Base-by-base conservation (phyloP, 1,284 basidiomycete species). In the Kalmanozyma brasiliensis region DNA sequence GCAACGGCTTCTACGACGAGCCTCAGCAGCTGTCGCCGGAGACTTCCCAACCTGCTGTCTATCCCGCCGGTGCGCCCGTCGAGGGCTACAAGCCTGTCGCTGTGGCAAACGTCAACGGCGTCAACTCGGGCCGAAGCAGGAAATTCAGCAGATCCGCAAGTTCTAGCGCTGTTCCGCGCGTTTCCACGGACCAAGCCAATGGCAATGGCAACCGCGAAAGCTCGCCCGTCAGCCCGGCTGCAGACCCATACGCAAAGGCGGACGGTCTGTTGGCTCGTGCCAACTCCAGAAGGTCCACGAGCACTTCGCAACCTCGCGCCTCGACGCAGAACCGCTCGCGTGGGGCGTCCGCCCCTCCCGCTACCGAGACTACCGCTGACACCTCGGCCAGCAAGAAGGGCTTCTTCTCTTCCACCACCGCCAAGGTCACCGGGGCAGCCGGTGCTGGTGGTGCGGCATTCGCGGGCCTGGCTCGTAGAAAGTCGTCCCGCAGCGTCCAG, bases 231-330 rank as follows among this genome's bases (percentile, higher is more conserved):
- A 34, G 20, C 24, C 32, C 32, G 3, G 20, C 29, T 19, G 20
- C 41, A 16, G 68, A 71, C 32, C 59, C 68, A 1, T 71, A 52
- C 41, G 48, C 48, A 6, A 58, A 71, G 33, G 68, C 68, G 2
- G 68, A 71, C 30, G 48, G 30, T 6, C 20, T 53, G 11, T 26
- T 71, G n/a, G 63, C 58, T 3, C 52, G 68, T 4, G 68, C 68
- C n/a, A 47, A 61, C 2, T 56, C 55, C 30, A 49, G 29, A 14
- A 47, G 52, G 13, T 41, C 37, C 7, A n/a, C 40, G 20, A 60
- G 56, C 34, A 52, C 36, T 23, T 36, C 52, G 6, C 51, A 35
- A 9, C 9, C 19, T 5, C 42, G 43, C 10, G 20, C 11, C 11
- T 29, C 26, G n/a, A n/a, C n/a, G 7, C 26, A 29, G 26, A 29